Base-by-base conservation (phyloP, 345 rosid genomes). In the Clausena lansium region DNA sequence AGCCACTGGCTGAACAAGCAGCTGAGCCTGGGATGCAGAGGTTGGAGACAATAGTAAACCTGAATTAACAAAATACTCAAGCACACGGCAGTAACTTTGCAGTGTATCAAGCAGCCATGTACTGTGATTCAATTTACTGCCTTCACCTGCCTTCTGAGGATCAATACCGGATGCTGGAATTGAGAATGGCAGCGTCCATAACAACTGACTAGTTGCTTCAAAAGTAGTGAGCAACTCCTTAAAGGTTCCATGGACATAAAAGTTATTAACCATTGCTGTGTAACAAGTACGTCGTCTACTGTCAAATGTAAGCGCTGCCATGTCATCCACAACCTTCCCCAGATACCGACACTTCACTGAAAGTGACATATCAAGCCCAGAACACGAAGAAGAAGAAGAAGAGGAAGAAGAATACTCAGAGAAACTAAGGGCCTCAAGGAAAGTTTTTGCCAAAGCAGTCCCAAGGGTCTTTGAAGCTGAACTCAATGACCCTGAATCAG, bases 271-370 rank as follows among this genome's bases (percentile, higher is more conserved):
- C 94, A 95, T 95, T 83, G 90, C 82, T 64, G 98, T 84, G 81
- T 89, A 88, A 85, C 98, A 92, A 57, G 96, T 91, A 71, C 91
- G 89, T 64, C 97, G 85, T 80, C 93, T 90, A 81, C 86, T 85
- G 85, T 95, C 99, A 86, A 92, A 93, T 72, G 91, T 86, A 75
- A 95, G 84, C 67, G 91, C 84, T 28, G 86, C 84, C 87, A 95
- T 89, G 83, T 91, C 97, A 85, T 95, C 97, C 78, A 93, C 98
- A 70, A 93, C 88, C 83, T 91, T 93, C 73, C 99, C 99, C 66
- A 93, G 93, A 86, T 95, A 93, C 33, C 96, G 89, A 72, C 99
- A 92, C 86, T 95, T 95, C 35, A 95, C 96, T 13, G 98, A 91
- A 47, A 86, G 86, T 59, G 89, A 77, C 60, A 74, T 82, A 77